Conservation (phyloP, 1,284 basidiomycete genomes). For the Heliocybe sulcata region DNA sequence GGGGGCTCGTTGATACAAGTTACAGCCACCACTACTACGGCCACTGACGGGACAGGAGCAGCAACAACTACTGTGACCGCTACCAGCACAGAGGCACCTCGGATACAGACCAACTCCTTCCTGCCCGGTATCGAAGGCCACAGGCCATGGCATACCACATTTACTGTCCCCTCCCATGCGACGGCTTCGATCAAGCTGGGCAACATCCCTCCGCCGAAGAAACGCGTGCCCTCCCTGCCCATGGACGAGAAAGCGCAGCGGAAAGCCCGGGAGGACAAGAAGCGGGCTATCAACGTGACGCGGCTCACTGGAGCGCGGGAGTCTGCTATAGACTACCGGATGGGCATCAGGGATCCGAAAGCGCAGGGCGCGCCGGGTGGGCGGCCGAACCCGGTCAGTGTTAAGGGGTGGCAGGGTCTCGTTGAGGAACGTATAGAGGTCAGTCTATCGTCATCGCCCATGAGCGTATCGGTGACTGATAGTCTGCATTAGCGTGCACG, state of each 20-base stretch:
- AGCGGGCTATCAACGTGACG: conserved; percentile 43
- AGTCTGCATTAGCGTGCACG: conserved; percentile 47
- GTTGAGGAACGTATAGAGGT: conserved; percentile 82
- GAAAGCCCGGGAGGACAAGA: conserved; percentile 44
- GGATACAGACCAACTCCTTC: conserved; percentile 28
- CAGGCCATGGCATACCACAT: conserved; percentile 65
- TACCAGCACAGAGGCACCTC: neutral
- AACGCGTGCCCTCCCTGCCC: conserved; percentile 21
- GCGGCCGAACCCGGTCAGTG: conserved; percentile 45
- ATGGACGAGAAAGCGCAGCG: conserved; percentile 43
- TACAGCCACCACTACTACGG: neutral
- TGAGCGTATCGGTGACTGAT: neutral
- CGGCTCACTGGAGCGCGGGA: conserved; percentile 64
- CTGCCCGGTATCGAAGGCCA: conserved; percentile 48
- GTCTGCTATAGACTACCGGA: conserved; percentile 69
- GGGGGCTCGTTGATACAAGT: neutral
- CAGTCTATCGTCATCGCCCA: conserved; percentile 10
- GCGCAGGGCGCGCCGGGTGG: conserved; percentile 23
- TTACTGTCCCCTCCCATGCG: conserved; percentile 50
- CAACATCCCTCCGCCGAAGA: conserved; percentile 26
- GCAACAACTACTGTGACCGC: neutral
- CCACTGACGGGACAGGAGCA: neutral
- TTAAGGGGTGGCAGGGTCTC: conserved; percentile 71
- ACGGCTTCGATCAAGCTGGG: conserved; percentile 46
- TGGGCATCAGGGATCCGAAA: conserved; percentile 37